These are phyloP conservation scores for Arabidopsis hybrid DNA, from an alignment of 441 rosid genomes.

Conservation along the genomic window DNA sequence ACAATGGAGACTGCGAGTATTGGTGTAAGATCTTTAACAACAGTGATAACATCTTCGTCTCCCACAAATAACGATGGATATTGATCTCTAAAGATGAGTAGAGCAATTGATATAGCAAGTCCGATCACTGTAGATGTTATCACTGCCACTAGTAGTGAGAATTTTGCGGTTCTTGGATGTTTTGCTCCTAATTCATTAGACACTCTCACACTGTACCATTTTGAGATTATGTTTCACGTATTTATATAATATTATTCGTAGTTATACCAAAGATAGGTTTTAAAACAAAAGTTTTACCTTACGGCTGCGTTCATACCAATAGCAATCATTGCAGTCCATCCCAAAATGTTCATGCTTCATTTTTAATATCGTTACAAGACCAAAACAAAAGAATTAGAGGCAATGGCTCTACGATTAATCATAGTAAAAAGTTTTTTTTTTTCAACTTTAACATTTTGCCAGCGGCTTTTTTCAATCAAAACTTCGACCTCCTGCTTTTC, in stretches of 20 bases:
- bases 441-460: too few relatives aligned
- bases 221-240: background rate
- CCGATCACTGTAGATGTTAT: constrained; percentile 59
- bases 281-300: constrained; percentile 50
- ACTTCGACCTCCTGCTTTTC: too few relatives aligned
- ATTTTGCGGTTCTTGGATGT: constrained; percentile 71
- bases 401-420: too few relatives aligned
- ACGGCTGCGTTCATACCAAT: constrained; percentile 78
- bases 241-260: too few relatives aligned
- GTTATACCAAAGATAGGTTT: background rate
- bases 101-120: constrained; percentile 44
- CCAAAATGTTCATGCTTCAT: constrained; percentile 66
- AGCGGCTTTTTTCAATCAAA: too few relatives aligned
- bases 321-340: constrained; percentile 74
- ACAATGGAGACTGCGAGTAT: constrained; percentile 66
- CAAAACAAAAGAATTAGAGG: too few relatives aligned
- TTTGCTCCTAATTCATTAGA: constrained; percentile 83
- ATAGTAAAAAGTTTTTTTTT: too few relatives aligned
- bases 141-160: constrained; percentile 69
- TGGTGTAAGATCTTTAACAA: constrained; percentile 76
- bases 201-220: constrained; percentile 65
- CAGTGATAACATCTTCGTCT: constrained; percentile 51
- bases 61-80: constrained; percentile 68
- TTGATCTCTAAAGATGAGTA: constrained; percentile 50
- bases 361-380: too few relatives aligned